Percentiles rank a stretch among this genome's conserved stretches.
These are phyloP conservation scores for Eremothecium gossypii DNA, from an alignment of 1,139 yeast genomes.

Conservation along the genomic window DNA sequence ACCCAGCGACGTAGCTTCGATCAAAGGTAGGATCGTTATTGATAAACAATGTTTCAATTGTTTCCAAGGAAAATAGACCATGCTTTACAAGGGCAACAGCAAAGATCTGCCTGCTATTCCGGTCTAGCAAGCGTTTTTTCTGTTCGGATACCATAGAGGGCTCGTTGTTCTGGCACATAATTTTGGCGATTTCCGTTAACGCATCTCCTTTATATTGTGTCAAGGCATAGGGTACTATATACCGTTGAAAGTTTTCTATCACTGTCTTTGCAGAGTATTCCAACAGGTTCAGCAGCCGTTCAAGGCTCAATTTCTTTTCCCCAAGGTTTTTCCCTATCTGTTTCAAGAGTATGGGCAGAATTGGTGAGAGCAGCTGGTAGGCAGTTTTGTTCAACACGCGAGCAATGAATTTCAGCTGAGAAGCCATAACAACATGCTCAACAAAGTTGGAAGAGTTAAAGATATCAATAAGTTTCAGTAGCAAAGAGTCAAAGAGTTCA, in stretches of 20 bases:
- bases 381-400: constrained; percentile 42
- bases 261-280: constrained; percentile 56
- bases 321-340: constrained; percentile 47
- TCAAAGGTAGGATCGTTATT: constrained; percentile 26
- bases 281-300: constrained; percentile 53
- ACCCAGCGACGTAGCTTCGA: constrained; percentile 20
- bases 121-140: constrained; percentile 18
- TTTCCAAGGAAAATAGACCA: constrained; percentile 25
- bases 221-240: constrained; percentile 68
- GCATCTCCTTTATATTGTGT: constrained; percentile 55
- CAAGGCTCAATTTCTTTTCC: constrained; percentile 45
- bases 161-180: constrained; percentile 24
- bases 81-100: constrained; percentile 29
- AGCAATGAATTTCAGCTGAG: constrained; percentile 31
- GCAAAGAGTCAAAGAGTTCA: constrained; percentile 26
- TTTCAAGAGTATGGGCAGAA: constrained; percentile 64
- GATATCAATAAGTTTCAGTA: constrained; percentile 25
- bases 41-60: constrained; percentile 23
- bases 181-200: constrained; percentile 47
- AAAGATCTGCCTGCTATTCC: constrained; percentile 28
- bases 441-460: constrained; percentile 26
- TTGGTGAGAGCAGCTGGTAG: constrained; percentile 68
- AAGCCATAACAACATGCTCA: constrained; percentile 25
- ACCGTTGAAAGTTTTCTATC: constrained; percentile 57
- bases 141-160: constrained; percentile 14